A percentile compares a stretch with the other conserved stretches of the same genome.
Conservation (phyloP, 2,329 filamentous ascomycete genomes). For the Nemania abortiva region DNA sequence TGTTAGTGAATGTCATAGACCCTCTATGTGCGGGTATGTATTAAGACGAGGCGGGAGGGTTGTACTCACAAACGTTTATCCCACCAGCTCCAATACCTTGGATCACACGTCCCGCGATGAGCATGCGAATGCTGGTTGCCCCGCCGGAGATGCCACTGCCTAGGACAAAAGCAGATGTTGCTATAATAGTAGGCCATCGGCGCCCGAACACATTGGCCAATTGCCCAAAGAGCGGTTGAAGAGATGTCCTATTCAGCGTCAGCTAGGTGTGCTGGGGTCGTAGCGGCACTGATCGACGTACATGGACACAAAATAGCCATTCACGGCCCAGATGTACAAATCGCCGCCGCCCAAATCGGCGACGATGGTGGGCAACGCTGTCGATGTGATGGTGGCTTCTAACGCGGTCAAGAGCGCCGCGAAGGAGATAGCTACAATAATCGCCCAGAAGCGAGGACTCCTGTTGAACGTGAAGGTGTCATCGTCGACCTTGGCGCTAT, state of each 20-base stretch:
- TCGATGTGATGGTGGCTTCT: constrained; percentile 30
- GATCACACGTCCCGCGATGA: constrained; percentile 38
- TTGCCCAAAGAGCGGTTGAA: constrained; percentile 54
- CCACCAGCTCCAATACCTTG: constrained; percentile 36
- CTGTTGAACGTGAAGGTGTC: constrained; percentile 7
- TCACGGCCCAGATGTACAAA: constrained; percentile 36
- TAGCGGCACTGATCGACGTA: constrained; percentile 9
- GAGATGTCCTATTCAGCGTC: constrained; percentile 6
- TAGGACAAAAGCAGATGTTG: constrained; percentile 61
- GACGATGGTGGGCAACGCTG: constrained; percentile 31
- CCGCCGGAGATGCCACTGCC: constrained; percentile 63
- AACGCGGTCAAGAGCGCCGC: constrained; percentile 36
- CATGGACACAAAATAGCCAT: constrained; percentile 36
- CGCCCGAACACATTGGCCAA: constrained; percentile 59
- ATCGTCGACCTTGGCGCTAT: neutral
- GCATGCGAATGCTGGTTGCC: constrained; percentile 53
- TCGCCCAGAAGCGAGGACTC: constrained; percentile 40
- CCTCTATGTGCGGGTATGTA: no score
- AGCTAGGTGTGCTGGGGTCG: no score
- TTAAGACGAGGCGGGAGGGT: no score
- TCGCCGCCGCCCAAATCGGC: constrained; percentile 17
- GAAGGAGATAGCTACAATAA: constrained; percentile 43
- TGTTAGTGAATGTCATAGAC: no score
- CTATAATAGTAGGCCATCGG: constrained; percentile 55
- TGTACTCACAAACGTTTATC: constrained; percentile 3